Evolutionary conservation across 2,329 filamentous ascomycete genomes (phyloP), one percentile per base, ranked within the genome.

Genomic region (Pyricularia pennisetigena): DNA sequence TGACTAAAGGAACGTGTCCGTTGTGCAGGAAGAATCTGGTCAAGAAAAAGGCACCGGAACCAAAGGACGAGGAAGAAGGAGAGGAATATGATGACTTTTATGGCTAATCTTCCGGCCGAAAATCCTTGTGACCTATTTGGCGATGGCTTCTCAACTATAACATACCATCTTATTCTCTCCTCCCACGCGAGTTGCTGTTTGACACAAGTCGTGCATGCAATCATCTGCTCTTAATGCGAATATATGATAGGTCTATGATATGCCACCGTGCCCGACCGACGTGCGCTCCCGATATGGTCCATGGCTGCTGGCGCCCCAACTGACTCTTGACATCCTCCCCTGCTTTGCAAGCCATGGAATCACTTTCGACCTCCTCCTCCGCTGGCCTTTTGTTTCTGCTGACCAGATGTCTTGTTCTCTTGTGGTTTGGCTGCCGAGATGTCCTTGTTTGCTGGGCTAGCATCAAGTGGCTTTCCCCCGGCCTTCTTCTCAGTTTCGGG

Each of bases 1-100:
- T 83, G 75, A 82, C 85, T 73, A 88, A 89, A 76, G 87, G 87
- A 54, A 88, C 82, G 35, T 90, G 87, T 74, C 87, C 87, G 57
- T 80, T 89, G 78, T 89, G 87, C 75, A 79, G 88, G 69, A 82
- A 84, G 74, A 85, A 88, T 73, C 77, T 90, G 77, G 82, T 80
- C 35, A 82, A 84, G 80, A 82, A 79, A 76, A 78, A 79, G 75
- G 71, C 71, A 1, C 79, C 80, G 74, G 78, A 81, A 69, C 74
- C 76, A n/a, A 78, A 79, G 23, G 75, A 79, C 14, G 77, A 78
- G 20, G 79, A 81, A 30, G 82, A 84, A 1, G 82, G 83, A 2
- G 83, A 85, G 23, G 83, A 86, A 26, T 82, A 85, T 59, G 82
- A 84, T 35, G 85, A 87, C 72, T 75, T 85, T 73, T 85, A 83